Conservation (phyloP, 2,329 filamentous ascomycete genomes). For the Seiridium unicorne region DNA sequence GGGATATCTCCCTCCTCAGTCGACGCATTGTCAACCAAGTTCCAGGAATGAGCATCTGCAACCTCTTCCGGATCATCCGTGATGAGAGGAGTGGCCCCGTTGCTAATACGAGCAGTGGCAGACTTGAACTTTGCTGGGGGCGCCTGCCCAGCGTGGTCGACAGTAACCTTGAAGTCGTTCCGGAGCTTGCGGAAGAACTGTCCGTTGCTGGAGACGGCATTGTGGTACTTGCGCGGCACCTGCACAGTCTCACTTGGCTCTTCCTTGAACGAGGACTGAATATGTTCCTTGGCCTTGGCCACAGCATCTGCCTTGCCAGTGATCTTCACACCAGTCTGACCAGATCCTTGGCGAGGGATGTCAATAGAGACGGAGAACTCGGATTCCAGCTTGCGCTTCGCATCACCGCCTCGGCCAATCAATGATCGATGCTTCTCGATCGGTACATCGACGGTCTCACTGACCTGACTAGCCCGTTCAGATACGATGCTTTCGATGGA, state of each 20-base stretch:
- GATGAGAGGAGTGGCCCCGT: slow-evolving; percentile 77
- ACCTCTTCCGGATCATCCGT: slow-evolving; percentile 74
- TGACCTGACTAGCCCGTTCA: slow-evolving; percentile 81
- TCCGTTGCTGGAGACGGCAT: slow-evolving; percentile 82
- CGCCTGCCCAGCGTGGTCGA: slow-evolving; percentile 84
- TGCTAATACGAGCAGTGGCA: slow-evolving; percentile 53
- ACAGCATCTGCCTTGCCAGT: slow-evolving; percentile 77
- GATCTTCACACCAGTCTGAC: slow-evolving; percentile 82
- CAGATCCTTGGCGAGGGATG: slow-evolving; percentile 84
- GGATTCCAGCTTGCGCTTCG: slow-evolving; percentile 79
- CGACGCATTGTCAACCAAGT: slow-evolving; percentile 64
- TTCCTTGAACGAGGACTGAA: slow-evolving; percentile 75
- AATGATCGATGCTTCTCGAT: slow-evolving; percentile 86
- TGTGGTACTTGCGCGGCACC: slow-evolving; percentile 80
- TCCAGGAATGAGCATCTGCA: slow-evolving; percentile 77
- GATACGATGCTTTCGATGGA: slow-evolving; percentile 78
- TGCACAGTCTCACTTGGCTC: slow-evolving; percentile 86
- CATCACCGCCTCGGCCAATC: slow-evolving; percentile 89
- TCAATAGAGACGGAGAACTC: slow-evolving; percentile 86
- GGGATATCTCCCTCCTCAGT: slow-evolving; percentile 73
- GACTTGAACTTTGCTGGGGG: slow-evolving; percentile 67
- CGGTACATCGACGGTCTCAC: slow-evolving; percentile 76
- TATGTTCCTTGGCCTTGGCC: slow-evolving; percentile 82
- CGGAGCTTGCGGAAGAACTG: slow-evolving; percentile 90
- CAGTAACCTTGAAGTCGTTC: slow-evolving; percentile 82